These are phyloP conservation scores for Conringia planisiliqua DNA, from an alignment of 345 rosid species.

Conservation along the genomic window DNA sequence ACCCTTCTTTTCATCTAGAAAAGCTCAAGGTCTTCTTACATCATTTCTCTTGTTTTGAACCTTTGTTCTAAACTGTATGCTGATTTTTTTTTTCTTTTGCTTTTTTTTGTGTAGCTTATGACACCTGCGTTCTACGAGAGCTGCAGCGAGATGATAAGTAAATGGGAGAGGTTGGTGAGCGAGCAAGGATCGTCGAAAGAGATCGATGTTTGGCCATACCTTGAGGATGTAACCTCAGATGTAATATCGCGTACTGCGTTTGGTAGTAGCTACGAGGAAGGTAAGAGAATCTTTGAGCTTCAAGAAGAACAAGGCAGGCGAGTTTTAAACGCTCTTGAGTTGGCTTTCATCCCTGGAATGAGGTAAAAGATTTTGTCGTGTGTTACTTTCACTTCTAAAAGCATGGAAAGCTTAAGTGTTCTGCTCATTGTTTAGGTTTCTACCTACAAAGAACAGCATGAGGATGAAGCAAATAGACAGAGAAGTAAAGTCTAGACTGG, in stretches of 20 bases:
- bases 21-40: conserved; percentile 37
- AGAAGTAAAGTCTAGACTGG: conserved; percentile 31
- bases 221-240: conserved; percentile 36
- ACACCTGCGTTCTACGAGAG: conserved; percentile 37
- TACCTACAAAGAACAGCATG: conserved; percentile 36
- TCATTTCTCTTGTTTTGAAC: not conserved
- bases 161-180: conserved; percentile 33
- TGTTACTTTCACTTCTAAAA: not conserved
- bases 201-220: conserved; percentile 39
- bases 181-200: conserved; percentile 25
- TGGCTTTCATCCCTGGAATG: conserved; percentile 53
- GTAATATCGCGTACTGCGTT: conserved; percentile 53
- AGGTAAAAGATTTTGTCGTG: conserved; percentile 34
- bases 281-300: conserved; percentile 56
- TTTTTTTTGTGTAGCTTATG: conserved; percentile 8
- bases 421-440: conserved; percentile 28
- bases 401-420: not conserved
- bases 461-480: conserved; percentile 32
- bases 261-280: conserved; percentile 72
- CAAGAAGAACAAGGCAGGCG: conserved; percentile 43
- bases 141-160: conserved; percentile 30
- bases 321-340: conserved; percentile 27
- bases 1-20: conserved; percentile 43
- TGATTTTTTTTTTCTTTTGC: too few species aligned
- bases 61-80: conserved; percentile 10